A percentile compares a stretch with the other conserved stretches of the same genome.
These are phyloP conservation scores for Caloboletus firmus DNA, from an alignment of 1,284 basidiomycete genomes.

Conservation along the genomic window DNA sequence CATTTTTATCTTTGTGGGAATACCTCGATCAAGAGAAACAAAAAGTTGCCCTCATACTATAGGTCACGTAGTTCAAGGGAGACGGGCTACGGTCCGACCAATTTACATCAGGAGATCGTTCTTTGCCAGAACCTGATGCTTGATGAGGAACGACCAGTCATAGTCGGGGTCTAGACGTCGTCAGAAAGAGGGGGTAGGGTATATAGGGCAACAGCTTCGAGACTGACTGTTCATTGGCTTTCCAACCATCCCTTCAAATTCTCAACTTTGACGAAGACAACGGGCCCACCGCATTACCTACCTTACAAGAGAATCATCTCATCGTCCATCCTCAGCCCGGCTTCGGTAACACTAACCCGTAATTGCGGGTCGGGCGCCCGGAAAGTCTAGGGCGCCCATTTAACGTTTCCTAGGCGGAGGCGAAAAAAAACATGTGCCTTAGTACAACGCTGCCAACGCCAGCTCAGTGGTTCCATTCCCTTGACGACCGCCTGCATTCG, in stretches of 20 bases:
- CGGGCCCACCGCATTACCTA: not conserved
- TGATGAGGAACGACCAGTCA: constrained; percentile 19
- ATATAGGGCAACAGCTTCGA: not conserved
- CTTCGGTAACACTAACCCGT: constrained; percentile 20
- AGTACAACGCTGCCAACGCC: constrained; percentile 20
- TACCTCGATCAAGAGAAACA: not conserved
- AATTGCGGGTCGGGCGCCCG: not conserved
- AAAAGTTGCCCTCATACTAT: constrained; percentile 3
- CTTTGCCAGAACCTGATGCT: constrained; percentile 7
- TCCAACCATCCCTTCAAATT: constrained; percentile 14
- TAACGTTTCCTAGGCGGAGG: not conserved
- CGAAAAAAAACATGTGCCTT: not conserved
- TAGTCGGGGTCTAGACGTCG: constrained; percentile 16
- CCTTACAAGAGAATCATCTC: constrained; percentile 18
- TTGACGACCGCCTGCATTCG: not conserved
- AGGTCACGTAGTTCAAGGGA: constrained; percentile 16
- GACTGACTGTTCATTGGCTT: constrained; percentile 14
- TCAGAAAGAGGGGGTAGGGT: not conserved
- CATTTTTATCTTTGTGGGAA: not conserved
- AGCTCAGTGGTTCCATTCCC: constrained; percentile 18
- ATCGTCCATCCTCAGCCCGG: constrained; percentile 16
- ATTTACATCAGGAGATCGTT: constrained; percentile 10
- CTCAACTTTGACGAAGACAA: not conserved
- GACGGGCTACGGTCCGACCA: constrained; percentile 16
- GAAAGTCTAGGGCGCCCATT: constrained; percentile 10